phyloP scores from a whole-genome alignment of 495 filamentous ascomycete species.

The Xylaria bambusicola region DNA sequence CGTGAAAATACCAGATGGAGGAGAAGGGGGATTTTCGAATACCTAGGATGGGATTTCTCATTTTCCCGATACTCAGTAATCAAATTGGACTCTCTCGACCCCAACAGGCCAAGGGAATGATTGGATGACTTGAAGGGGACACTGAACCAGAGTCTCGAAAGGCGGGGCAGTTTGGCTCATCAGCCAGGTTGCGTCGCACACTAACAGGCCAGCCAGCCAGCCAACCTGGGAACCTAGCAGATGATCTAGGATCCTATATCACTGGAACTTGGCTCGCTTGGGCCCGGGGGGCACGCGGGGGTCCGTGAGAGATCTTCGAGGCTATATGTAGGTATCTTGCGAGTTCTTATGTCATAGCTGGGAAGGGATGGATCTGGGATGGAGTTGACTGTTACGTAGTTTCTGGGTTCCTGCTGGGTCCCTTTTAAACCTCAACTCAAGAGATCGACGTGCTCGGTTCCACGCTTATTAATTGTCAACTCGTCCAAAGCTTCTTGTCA shows the following conservation, averaged over 20 bases:
- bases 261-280: no score
- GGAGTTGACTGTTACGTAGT: no score
- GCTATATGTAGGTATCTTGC: no score
- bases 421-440: background rate
- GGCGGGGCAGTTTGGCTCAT: background rate
- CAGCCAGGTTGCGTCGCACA: background rate
- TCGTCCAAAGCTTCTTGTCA: background rate
- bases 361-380: no score
- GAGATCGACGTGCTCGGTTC: background rate
- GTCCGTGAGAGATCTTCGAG: no score
- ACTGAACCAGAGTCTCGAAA: background rate
- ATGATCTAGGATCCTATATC: no score
- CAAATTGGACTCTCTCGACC: slow-evolving; percentile 11
- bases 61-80: slow-evolving; percentile 17
- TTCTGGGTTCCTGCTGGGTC: no score
- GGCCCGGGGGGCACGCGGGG: no score
- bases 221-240: background rate
- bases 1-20: slow-evolving; percentile 12
- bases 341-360: no score
- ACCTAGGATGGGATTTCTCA: slow-evolving; percentile 32
- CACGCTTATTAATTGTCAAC: background rate
- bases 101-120: slow-evolving; percentile 2
- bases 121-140: slow-evolving; percentile 10
- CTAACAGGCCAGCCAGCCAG: no score
- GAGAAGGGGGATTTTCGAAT: slow-evolving; percentile 24